Conservation (phyloP, 139 green algal species). For the Tetraselmis striata region DNA sequence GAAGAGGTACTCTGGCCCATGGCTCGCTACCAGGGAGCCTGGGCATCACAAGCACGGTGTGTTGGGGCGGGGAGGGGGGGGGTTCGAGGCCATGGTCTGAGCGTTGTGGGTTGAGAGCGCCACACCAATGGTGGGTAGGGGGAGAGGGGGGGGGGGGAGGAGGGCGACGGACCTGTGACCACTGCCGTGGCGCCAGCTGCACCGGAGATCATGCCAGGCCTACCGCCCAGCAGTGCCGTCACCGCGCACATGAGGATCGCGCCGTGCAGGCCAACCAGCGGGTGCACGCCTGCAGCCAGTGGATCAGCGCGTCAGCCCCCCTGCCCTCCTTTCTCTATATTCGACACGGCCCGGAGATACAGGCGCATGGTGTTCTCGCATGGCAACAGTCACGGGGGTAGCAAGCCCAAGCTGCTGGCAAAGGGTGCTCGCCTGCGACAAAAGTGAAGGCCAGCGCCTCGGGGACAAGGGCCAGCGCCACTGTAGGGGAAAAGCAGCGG, state of each 20-base stretch:
- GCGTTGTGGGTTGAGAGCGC: too few species aligned
- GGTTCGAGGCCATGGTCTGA: too few species aligned
- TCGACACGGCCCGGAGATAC: too few species aligned
- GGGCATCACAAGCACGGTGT: too few species aligned
- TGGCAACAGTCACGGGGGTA: too few species aligned
- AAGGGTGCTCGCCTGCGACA: conserved; percentile 6
- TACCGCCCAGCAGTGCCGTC: conserved; percentile 11
- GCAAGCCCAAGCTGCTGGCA: not conserved
- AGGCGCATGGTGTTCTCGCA: too few species aligned
- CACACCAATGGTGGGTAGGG: too few species aligned
- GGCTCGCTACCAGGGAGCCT: conserved; percentile 15
- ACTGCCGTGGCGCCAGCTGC: conserved; percentile 25
- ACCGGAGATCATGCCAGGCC: conserved; percentile 25
- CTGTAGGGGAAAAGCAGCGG: conserved; percentile 4
- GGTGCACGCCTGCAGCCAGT: conserved; percentile 17
- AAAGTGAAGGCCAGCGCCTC: conserved; percentile 33
- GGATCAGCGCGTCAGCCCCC: too few species aligned
- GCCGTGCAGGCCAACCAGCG: conserved; percentile 27
- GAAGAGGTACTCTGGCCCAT: conserved; percentile 32
- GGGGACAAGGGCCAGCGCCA: conserved; percentile 23
- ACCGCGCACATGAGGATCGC: conserved; percentile 17
- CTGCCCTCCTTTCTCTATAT: not conserved
- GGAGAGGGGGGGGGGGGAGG: too few species aligned
- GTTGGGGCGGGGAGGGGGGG: too few species aligned
- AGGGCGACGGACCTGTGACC: not conserved